Base-by-base conservation (phyloP, 176 grass and related monocot genomes). In the Juncus inflexus region DNA sequence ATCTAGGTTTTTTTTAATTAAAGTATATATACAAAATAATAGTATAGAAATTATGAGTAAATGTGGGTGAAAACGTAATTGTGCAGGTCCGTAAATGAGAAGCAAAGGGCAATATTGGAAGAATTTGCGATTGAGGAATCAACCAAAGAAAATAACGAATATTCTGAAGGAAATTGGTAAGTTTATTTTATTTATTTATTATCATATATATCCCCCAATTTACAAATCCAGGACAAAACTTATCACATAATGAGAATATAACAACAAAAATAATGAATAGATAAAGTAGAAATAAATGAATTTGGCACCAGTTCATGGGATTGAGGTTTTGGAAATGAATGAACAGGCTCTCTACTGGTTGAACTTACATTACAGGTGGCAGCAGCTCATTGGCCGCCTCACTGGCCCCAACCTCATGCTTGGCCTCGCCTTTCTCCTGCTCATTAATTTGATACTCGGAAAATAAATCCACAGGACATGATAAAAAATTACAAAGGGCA, bases 341-440 rank as follows among this genome's bases (percentile, higher is more conserved):
- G 66, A 91, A 91, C 92, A 97, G 92, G 87, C 79, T 96, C 40
- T 96, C 84, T 83, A 89, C 92, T 96, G 92, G 92, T 91, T 96
- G 65, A 96, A 68, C 87, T 83, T 94, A 91, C 92, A 97, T 28
- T 90, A 91, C 92, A 97, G 87, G 87, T 97, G 65, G 84, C 71
- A 65, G 74, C 76, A 67, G 67, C 55, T 89, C 37, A 66, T 71
- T 74, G 70, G 78, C 80, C 62, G 67, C 63, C 55, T 91, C 62
- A 97, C 75, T 9, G 73, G 64, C 54, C 74, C 83, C 13, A 91
- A 72, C 42, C 15, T 97, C 80, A 50, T 88, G 77, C 35, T 89
- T 3, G 82, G 66, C 55, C 66, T 86, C 40, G 85, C 70, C 55
- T 66, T 83, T 63, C 19, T 89, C 12, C 50, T 97, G 14, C 64